These are phyloP conservation scores for Helotiales sp. DNA, from an alignment of 2,329 filamentous ascomycete species.

Conservation along the genomic window DNA sequence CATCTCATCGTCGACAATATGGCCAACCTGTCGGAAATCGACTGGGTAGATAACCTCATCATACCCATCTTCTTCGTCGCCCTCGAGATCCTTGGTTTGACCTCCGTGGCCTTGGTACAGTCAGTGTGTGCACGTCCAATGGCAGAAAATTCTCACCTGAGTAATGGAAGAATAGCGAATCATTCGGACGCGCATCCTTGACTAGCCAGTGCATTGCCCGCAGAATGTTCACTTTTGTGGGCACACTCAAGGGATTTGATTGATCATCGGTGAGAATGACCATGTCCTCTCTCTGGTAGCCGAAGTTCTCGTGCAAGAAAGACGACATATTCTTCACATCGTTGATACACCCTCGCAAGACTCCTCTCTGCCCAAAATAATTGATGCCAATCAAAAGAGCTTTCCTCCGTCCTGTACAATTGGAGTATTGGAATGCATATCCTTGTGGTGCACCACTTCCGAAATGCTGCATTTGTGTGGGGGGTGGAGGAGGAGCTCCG, in stretches of 20 bases:
- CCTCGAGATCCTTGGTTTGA: constrained; percentile 77
- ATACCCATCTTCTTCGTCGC: constrained; percentile 79
- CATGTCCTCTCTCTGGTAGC: constrained; percentile 95
- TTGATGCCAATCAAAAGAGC: constrained; percentile 93
- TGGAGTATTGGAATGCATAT: constrained; percentile 89
- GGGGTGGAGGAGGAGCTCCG: constrained; percentile 62
- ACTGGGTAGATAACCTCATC: constrained; percentile 85
- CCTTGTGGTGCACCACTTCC: constrained; percentile 76
- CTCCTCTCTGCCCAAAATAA: constrained; percentile 89
- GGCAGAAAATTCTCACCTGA: constrained; percentile 60
- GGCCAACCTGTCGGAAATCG: constrained; percentile 75
- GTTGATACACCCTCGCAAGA: constrained; percentile 92
- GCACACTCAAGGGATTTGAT: constrained; percentile 95
- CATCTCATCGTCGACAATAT: constrained; percentile 84
- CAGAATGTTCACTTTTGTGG: constrained; percentile 92
- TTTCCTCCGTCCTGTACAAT: constrained; percentile 85
- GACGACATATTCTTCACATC: constrained; percentile 96
- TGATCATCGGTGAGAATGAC: constrained; percentile 95
- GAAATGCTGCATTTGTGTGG: constrained; percentile 71
- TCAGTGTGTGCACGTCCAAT: constrained; percentile 20
- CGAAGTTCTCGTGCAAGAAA: constrained; percentile 85
- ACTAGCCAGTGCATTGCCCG: constrained; percentile 98
- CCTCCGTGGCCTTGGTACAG: constrained; percentile 66
- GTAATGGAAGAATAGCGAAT: constrained; percentile 97
- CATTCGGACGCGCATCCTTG: constrained; percentile 88